Conservation (phyloP, 208 protist genomes). For the Phytomonas sp. region DNA sequence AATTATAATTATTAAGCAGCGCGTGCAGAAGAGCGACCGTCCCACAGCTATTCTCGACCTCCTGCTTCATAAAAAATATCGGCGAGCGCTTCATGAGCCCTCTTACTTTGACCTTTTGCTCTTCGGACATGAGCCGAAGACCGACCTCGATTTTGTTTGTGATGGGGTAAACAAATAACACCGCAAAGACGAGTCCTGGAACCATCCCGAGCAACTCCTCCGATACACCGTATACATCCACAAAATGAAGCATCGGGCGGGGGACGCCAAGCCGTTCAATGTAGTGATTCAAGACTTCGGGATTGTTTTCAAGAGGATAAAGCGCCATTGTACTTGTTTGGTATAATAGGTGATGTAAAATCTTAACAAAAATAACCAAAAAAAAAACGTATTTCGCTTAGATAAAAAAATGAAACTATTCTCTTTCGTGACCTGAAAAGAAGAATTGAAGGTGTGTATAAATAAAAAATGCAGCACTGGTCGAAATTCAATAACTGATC, state of each 20-base stretch:
- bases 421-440: background rate
- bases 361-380: constrained; percentile 7
- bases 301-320: constrained; percentile 92
- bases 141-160: constrained; percentile 18
- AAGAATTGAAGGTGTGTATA: background rate
- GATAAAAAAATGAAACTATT: constrained; percentile 10
- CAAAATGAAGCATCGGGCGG: constrained; percentile 53
- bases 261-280: constrained; percentile 42
- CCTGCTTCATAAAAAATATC: constrained; percentile 91
- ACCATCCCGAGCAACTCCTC: constrained; percentile 88
- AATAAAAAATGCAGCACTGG: constrained; percentile 1
- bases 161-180: constrained; percentile 91
- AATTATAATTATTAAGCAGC: constrained; percentile 85
- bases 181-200: constrained; percentile 77
- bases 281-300: constrained; percentile 88
- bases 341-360: constrained; percentile 3
- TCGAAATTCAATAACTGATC: constrained; percentile 6
- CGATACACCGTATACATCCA: constrained; percentile 90
- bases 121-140: background rate
- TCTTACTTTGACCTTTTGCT: constrained; percentile 29
- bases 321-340: constrained; percentile 25
- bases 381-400: background rate
- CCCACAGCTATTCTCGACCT: constrained; percentile 91
- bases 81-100: constrained; percentile 30
- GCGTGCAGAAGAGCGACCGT: constrained; percentile 92